These are phyloP conservation scores for Yamadazyma ubonensis DNA, from an alignment of 805 yeast genomes.

Conservation along the genomic window DNA sequence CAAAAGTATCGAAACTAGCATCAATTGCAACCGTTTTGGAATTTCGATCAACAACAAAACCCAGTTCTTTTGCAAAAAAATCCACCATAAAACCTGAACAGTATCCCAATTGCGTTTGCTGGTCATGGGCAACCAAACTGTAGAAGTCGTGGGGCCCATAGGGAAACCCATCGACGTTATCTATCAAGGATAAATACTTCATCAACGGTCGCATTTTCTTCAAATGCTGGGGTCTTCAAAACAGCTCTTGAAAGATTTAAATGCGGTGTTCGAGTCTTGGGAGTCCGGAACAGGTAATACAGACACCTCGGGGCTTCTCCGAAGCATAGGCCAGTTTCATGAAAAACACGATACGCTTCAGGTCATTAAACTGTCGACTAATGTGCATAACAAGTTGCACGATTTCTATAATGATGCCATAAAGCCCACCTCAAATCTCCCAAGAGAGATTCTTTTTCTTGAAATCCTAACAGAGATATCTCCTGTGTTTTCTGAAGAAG, in stretches of 20 bases:
- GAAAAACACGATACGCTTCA: slow-evolving; percentile 35
- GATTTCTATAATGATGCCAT: slow-evolving; percentile 32
- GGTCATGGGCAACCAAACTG: slow-evolving; percentile 30
- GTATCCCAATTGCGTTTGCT: slow-evolving; percentile 27
- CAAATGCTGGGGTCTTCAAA: slow-evolving; percentile 24
- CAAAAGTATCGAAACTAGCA: slow-evolving; percentile 33
- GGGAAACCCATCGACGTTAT: slow-evolving; percentile 32
- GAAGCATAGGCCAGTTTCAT: slow-evolving; percentile 18
- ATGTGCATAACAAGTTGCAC: slow-evolving; percentile 37
- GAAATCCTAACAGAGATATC: slow-evolving; percentile 35
- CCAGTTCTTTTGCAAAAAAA: slow-evolving; percentile 18
- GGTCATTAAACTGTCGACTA: slow-evolving; percentile 26
- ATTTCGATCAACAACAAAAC: slow-evolving; percentile 22
- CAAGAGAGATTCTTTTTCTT: slow-evolving; percentile 38
- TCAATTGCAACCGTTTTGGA: slow-evolving; percentile 27
- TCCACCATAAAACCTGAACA: slow-evolving; percentile 24
- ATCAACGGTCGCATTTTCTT: slow-evolving; percentile 2
- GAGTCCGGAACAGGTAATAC: slow-evolving; percentile 5
- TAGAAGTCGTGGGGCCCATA: slow-evolving; percentile 22
- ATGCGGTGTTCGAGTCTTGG: slow-evolving; percentile 25
- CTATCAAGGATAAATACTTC: slow-evolving; percentile 16
- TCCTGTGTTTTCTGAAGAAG: slow-evolving; percentile 30
- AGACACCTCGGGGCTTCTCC: slow-evolving; percentile 16
- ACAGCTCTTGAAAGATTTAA: slow-evolving; percentile 26
- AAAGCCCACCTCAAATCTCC: slow-evolving; percentile 24